These are phyloP conservation scores for Phytophthora chlamydospora DNA, from an alignment of 352 stramenopile species.

Conservation along the genomic window DNA sequence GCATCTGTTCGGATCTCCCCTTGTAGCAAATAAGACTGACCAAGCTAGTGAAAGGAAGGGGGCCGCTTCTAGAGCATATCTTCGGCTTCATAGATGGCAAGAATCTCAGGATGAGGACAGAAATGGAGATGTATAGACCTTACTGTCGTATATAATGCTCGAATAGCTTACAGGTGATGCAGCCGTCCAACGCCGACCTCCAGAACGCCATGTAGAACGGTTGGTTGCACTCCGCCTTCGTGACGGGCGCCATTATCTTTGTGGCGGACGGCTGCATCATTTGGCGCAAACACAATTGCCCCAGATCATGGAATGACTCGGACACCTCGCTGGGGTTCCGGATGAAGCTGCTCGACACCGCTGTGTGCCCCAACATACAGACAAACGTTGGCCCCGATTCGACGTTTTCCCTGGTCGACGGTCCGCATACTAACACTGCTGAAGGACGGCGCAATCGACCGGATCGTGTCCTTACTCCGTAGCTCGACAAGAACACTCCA, in stretches of 20 bases:
- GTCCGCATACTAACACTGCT: constrained; percentile 4
- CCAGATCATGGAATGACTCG: constrained; percentile 4
- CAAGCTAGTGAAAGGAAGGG: too few species aligned
- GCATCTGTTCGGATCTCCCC: too few species aligned
- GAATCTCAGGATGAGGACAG: too few species aligned
- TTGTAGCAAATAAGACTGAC: too few species aligned
- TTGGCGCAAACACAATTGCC: constrained; percentile 29
- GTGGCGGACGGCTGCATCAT: constrained; percentile 13
- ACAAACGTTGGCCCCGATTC: constrained; percentile 8
- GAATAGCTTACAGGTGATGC: neutral
- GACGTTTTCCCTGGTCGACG: constrained; percentile 4
- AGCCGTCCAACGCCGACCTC: too few species aligned
- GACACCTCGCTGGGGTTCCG: constrained; percentile 6
- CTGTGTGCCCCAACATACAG: neutral
- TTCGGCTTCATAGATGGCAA: too few species aligned
- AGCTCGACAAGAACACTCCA: constrained; percentile 2
- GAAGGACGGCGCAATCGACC: constrained; percentile 3
- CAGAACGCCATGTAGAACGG: constrained; percentile 5
- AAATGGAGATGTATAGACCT: too few species aligned
- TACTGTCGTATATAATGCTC: constrained; percentile 11
- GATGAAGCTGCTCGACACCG: neutral
- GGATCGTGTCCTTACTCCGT: neutral
- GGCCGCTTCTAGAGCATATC: too few species aligned
- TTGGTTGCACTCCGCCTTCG: constrained; percentile 12
- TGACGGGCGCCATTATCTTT: constrained; percentile 21